Evolutionary conservation across 129 eudicot genomes (phyloP).

Genomic region (Chrysanthemum makinoi): DNA sequence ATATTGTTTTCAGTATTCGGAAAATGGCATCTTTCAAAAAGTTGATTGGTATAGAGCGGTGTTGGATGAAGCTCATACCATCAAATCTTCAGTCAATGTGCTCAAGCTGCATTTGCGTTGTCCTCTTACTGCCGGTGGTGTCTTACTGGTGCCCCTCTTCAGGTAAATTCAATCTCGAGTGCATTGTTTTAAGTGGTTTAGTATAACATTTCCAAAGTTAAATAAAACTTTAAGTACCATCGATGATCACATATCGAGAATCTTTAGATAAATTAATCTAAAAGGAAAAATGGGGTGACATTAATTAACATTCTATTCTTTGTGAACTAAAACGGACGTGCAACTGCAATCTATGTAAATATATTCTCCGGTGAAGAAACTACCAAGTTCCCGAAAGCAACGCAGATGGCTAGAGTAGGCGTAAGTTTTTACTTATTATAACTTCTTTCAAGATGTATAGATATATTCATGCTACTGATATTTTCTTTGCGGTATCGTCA

Average conservation of each 20-base stretch:
- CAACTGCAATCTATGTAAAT: conserved; percentile 71
- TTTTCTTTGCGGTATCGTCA: conserved; percentile 6
- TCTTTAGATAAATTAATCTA: no score
- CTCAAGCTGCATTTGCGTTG: no score
- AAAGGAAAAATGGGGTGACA: no score
- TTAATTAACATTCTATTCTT: neutral
- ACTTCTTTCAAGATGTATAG: neutral
- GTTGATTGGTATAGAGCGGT: conserved; percentile 78
- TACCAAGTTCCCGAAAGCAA: conserved; percentile 69
- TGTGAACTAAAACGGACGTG: conserved; percentile 45
- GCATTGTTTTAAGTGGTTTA: no score
- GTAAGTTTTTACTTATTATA: conserved; percentile 30
- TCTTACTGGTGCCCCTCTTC: no score
- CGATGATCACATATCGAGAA: no score
- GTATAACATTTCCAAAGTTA: no score
- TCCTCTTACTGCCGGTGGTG: no score
- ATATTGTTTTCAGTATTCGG: conserved; percentile 32
- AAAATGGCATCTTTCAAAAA: conserved; percentile 56
- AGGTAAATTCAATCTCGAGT: no score
- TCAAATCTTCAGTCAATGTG: conserved; percentile 45
- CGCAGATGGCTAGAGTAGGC: conserved; percentile 74
- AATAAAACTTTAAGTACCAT: no score
- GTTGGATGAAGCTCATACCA: conserved; percentile 85
- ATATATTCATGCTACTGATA: neutral
- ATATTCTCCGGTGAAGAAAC: conserved; percentile 84